These are phyloP conservation scores for Podila epigama DNA, from an alignment of 192 early-diverging fungal genomes.

Conservation along the genomic window DNA sequence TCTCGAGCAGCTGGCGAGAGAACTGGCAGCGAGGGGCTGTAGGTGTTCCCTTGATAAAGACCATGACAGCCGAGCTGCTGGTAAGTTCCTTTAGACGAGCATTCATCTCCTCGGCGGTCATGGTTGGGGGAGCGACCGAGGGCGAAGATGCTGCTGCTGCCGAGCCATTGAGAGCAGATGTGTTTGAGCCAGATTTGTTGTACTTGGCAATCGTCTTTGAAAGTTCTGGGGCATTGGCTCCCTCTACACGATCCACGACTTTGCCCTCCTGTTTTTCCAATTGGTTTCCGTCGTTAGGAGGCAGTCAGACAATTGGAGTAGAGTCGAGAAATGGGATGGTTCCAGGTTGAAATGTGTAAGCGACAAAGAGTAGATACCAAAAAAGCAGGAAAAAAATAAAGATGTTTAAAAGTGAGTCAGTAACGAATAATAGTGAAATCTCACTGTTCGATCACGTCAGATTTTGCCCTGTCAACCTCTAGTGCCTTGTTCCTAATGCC, in stretches of 20 bases:
- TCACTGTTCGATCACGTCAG: no score
- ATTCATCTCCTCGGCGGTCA: slow-evolving; percentile 61
- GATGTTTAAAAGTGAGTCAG: no score
- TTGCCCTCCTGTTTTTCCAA: slow-evolving; percentile 60
- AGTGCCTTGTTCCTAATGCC: no score
- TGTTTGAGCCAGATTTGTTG: slow-evolving; percentile 26
- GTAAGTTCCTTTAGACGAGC: slow-evolving; percentile 74
- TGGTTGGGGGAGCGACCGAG: slow-evolving; percentile 28
- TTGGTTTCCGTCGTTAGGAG: no score
- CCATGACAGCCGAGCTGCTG: slow-evolving; percentile 82
- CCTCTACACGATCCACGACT: slow-evolving; percentile 81
- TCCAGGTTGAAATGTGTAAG: no score
- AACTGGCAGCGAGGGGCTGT: slow-evolving; percentile 92
- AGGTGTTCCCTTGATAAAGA: slow-evolving; percentile 84
- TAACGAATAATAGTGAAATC: no score
- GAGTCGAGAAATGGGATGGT: no score
- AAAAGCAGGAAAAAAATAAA: no score
- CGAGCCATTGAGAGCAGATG: slow-evolving; percentile 15
- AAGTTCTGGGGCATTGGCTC: slow-evolving; percentile 87
- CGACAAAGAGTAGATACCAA: no score
- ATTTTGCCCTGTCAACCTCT: no score
- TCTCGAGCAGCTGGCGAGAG: slow-evolving; percentile 79
- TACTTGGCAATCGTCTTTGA: slow-evolving; percentile 73
- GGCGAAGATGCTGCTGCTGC: slow-evolving; percentile 33
- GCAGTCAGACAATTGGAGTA: no score